Percentiles rank a stretch among this genome's conserved stretches.
phyloP scores from a whole-genome alignment of 2,329 filamentous ascomycete genomes.

The Aspergillus jensenii region DNA sequence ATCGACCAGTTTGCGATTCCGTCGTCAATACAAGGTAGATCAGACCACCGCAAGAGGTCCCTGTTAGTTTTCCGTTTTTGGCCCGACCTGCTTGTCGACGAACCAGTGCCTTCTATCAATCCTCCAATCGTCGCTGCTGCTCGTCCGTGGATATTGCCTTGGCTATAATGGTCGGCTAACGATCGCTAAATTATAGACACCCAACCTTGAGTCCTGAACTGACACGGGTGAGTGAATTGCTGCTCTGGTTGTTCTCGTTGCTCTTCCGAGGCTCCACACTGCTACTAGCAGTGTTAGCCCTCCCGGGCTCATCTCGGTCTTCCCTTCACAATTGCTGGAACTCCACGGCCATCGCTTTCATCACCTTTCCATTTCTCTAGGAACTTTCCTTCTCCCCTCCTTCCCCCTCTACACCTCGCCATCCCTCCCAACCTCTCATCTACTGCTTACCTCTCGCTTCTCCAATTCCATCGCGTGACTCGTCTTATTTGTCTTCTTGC shows the following conservation, averaged over 20 bases:
- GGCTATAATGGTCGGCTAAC: slow-evolving; percentile 8
- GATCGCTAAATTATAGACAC: slow-evolving; percentile 6
- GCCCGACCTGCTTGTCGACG: slow-evolving; percentile 7
- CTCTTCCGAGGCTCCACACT: slow-evolving; percentile 26
- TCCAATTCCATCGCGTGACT: slow-evolving; percentile 14
- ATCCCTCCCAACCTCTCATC: slow-evolving; percentile 10
- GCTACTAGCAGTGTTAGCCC: slow-evolving; percentile 12
- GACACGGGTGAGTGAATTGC: slow-evolving; percentile 4
- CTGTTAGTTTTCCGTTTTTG: slow-evolving; percentile 12
- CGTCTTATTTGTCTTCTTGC: slow-evolving; percentile 20
- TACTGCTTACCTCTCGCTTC: slow-evolving; percentile 14
- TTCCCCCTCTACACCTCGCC: slow-evolving; percentile 9
- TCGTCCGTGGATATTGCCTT: slow-evolving; percentile 10
- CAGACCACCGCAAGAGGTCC: slow-evolving; percentile 7
- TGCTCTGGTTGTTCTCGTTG: slow-evolving; percentile 15
- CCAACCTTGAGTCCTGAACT: slow-evolving; percentile 3
- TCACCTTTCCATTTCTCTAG: slow-evolving; percentile 16
- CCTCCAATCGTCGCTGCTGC: slow-evolving; percentile 15
- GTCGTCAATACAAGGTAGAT: slow-evolving; percentile 6
- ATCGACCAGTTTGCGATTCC: not conserved
- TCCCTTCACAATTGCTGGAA: slow-evolving; percentile 20
- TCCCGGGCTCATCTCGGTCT: slow-evolving; percentile 25
- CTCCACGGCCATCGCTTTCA: slow-evolving; percentile 18
- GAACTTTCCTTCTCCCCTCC: slow-evolving; percentile 9
- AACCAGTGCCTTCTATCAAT: slow-evolving; percentile 12